phyloP scores from a whole-genome alignment of 2,329 filamentous ascomycete species.

The Lasiodiplodia sp. region DNA sequence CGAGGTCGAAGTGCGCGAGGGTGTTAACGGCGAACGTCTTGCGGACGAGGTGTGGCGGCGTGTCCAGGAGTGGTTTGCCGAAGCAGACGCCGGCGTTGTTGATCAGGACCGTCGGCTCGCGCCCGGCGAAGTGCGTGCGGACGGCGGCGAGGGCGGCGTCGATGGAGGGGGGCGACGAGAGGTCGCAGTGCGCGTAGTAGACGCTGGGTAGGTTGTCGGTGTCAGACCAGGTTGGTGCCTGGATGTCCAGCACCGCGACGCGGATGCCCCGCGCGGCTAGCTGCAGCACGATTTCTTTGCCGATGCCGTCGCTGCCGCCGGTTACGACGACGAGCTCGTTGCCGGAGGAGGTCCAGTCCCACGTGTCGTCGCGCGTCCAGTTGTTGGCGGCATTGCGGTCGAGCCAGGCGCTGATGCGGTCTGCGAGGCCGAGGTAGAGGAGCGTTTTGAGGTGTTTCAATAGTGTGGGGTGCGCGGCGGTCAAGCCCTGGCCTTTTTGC shows the following conservation, averaged over 20 bases:
- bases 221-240: constrained; percentile 59
- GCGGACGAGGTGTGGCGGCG: constrained; percentile 65
- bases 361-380: constrained; percentile 58
- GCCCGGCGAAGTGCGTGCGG: constrained; percentile 60
- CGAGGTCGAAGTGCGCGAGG: constrained; percentile 71
- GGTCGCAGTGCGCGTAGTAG: constrained; percentile 74
- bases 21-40: constrained; percentile 77
- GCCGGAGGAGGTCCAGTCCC: constrained; percentile 64
- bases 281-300: constrained; percentile 68
- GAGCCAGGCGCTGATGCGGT: constrained; percentile 59
- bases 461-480: constrained; percentile 60
- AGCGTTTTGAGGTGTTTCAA: constrained; percentile 62
- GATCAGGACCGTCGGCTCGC: constrained; percentile 72
- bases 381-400: constrained; percentile 60
- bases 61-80: constrained; percentile 67
- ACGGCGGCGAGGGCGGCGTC: constrained; percentile 61
- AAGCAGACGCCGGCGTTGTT: constrained; percentile 74
- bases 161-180: constrained; percentile 66
- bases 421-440: constrained; percentile 60
- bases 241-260: constrained; percentile 76
- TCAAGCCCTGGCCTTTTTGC: constrained; percentile 64
- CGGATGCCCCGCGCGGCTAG: constrained; percentile 71
- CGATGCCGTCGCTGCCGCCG: constrained; percentile 78
- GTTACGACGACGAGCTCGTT: constrained; percentile 76
- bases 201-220: constrained; percentile 59